Conservation (phyloP, 768 basidiomycete genomes). For the Cystobasidium onofrii region DNA sequence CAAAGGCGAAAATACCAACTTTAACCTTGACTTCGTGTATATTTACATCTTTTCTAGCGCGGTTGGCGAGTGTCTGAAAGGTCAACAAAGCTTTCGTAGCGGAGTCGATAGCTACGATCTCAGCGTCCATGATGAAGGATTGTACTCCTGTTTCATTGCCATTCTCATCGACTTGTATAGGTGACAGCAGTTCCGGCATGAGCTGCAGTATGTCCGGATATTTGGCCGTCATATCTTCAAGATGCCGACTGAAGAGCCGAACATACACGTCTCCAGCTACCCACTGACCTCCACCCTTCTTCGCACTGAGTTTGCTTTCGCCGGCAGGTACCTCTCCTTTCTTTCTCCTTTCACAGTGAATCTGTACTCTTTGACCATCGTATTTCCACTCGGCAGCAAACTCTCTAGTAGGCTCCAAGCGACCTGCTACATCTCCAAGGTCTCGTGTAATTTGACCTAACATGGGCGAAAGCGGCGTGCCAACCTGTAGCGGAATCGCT, state of each 20-base stretch:
- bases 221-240: slow-evolving; percentile 79
- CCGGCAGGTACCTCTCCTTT: slow-evolving; percentile 22
- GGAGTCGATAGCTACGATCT: slow-evolving; percentile 67
- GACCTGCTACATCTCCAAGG: slow-evolving; percentile 69
- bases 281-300: slow-evolving; percentile 43
- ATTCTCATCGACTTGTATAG: background rate
- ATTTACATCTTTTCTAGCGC: slow-evolving; percentile 73
- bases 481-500: slow-evolving; percentile 61
- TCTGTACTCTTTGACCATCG: slow-evolving; percentile 56
- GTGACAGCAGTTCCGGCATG: background rate
- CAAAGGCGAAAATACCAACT: slow-evolving; percentile 80
- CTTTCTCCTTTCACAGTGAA: slow-evolving; percentile 66
- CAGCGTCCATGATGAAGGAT: slow-evolving; percentile 68
- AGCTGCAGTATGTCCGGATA: slow-evolving; percentile 40
- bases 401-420: slow-evolving; percentile 54
- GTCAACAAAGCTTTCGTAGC: slow-evolving; percentile 58
- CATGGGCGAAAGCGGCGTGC: slow-evolving; percentile 73
- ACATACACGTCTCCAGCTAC: slow-evolving; percentile 48
- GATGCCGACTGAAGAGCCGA: slow-evolving; percentile 74
- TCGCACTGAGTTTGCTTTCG: slow-evolving; percentile 3
- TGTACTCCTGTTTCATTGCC: slow-evolving; percentile 4
- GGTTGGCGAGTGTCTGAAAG: slow-evolving; percentile 78
- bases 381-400: slow-evolving; percentile 87
- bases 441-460: slow-evolving; percentile 80
- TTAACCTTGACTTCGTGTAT: slow-evolving; percentile 64